These are phyloP conservation scores for Sugiyamaella marilandica DNA, from an alignment of 805 yeast genomes.

Conservation along the genomic window DNA sequence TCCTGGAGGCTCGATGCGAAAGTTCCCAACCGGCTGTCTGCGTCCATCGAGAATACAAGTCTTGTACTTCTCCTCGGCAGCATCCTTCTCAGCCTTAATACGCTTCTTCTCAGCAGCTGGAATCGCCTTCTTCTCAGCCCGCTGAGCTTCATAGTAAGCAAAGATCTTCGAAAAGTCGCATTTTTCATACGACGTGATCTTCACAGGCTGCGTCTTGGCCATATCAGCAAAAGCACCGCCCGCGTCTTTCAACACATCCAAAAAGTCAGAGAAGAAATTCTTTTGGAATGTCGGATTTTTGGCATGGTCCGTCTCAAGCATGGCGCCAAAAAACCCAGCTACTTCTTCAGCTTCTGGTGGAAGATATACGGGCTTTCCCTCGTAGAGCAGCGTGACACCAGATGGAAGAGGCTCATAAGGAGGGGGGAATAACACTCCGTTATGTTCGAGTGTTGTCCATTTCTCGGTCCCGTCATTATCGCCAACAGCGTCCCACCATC, in stretches of 20 bases:
- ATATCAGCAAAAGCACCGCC: slow-evolving; percentile 53
- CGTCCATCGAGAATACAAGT: slow-evolving; percentile 80
- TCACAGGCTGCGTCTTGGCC: slow-evolving; percentile 29
- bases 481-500: slow-evolving; percentile 71
- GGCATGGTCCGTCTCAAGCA: slow-evolving; percentile 79
- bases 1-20: slow-evolving; percentile 94
- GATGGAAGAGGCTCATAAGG: slow-evolving; percentile 81
- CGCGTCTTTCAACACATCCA: slow-evolving; percentile 57
- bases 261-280: slow-evolving; percentile 81
- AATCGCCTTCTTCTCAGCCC: slow-evolving; percentile 66
- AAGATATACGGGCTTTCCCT: slow-evolving; percentile 67
- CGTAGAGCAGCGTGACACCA: slow-evolving; percentile 68
- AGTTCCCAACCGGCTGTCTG: slow-evolving; percentile 88
- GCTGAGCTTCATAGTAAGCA: slow-evolving; percentile 61
- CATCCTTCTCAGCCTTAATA: slow-evolving; percentile 66
- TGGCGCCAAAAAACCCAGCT: slow-evolving; percentile 90
- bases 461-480: slow-evolving; percentile 69
- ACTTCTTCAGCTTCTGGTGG: slow-evolving; percentile 90
- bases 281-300: slow-evolving; percentile 79
- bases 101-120: slow-evolving; percentile 71
- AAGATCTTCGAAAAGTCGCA: slow-evolving; percentile 77
- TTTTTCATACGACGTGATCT: slow-evolving; percentile 53
- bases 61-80: slow-evolving; percentile 73
- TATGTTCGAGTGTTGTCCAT: slow-evolving; percentile 84
- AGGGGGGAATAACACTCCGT: slow-evolving; percentile 92